A percentile compares a stretch with the other conserved stretches of the same genome.
These are phyloP conservation scores for Fragilariopsis cylindrus DNA, from an alignment of 108 stramenopile species.

Conservation along the genomic window DNA sequence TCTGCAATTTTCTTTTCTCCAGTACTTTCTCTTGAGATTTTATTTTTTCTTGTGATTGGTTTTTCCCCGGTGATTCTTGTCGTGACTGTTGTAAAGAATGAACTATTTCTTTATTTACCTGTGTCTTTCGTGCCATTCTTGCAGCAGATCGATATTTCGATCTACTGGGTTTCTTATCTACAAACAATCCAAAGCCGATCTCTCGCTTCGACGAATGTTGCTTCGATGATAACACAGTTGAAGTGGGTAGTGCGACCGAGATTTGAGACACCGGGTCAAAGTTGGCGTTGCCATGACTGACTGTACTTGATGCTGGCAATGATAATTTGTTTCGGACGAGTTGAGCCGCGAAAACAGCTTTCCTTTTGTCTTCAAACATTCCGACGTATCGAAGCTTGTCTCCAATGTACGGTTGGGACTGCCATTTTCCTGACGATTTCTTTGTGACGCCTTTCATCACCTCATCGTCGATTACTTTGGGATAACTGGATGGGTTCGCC, in stretches of 20 bases:
- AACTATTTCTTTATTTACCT: not conserved
- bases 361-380: constrained; percentile 54
- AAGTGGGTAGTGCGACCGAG: no score
- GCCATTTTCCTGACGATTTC: constrained; percentile 44
- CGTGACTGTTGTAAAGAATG: not conserved
- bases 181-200: not conserved
- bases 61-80: not conserved
- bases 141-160: not conserved
- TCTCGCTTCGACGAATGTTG: not conserved
- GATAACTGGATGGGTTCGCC: constrained; percentile 6
- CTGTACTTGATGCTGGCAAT: not conserved
- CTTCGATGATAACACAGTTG: no score
- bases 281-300: no score
- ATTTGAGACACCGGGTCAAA: no score
- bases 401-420: constrained; percentile 62
- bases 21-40: not conserved
- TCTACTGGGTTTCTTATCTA: not conserved
- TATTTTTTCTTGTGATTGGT: not conserved
- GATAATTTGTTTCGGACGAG: constrained; percentile 27
- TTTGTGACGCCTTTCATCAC: constrained; percentile 49
- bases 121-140: not conserved
- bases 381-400: constrained; percentile 64
- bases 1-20: not conserved
- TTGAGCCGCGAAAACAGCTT: constrained; percentile 60
- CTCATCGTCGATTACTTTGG: not conserved